Evolutionary conservation across 148 eudicot species (phyloP).

Genomic region (Amaranthus palmeri): DNA sequence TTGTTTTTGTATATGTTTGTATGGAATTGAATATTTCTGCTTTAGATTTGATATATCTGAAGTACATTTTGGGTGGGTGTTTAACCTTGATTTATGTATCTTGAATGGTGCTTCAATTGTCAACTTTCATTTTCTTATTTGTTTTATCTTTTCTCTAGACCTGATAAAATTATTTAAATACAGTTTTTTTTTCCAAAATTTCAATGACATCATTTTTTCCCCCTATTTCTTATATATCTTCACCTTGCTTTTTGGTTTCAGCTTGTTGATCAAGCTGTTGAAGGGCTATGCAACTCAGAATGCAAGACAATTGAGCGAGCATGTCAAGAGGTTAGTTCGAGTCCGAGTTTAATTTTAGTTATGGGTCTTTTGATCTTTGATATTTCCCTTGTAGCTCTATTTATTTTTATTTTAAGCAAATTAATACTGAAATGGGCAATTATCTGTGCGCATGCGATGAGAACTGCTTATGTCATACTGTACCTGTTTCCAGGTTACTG

Average conservation of each 20-base stretch:
- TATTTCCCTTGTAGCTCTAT: not conserved
- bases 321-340: constrained; percentile 73
- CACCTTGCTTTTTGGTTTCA: constrained; percentile 24
- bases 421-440: not conserved
- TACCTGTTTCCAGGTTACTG: not conserved
- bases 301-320: constrained; percentile 97
- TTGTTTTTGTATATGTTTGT: not conserved
- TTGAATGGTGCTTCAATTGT: not conserved
- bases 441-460: not conserved
- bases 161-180: not conserved
- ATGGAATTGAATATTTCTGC: not conserved
- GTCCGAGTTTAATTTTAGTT: not conserved
- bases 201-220: not conserved
- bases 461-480: not conserved
- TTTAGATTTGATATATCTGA: not conserved
- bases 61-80: not conserved
- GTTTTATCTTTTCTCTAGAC: not conserved
- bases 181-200: not conserved
- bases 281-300: constrained; percentile 84
- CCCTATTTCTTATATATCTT: not conserved
- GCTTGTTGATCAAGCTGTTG: constrained; percentile 86
- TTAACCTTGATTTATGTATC: not conserved
- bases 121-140: not conserved
- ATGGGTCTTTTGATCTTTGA: not conserved
- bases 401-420: not conserved